Evolutionary conservation across 306 rosid species (phyloP).

Genomic region (Coriaria nepalensis): DNA sequence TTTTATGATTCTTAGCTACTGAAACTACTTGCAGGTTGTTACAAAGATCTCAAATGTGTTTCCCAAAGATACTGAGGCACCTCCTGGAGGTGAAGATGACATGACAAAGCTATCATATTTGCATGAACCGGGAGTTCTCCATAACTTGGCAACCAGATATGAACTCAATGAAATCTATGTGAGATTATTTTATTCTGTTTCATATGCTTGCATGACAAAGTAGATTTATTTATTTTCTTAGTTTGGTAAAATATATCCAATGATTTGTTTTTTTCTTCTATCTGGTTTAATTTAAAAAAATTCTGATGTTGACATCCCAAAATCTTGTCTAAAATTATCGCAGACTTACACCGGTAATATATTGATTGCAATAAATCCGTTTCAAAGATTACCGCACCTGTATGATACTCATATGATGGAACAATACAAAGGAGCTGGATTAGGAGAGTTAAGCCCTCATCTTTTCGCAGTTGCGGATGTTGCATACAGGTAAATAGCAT

Average conservation of each 20-base stretch:
- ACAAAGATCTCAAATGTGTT: slow-evolving; percentile 72
- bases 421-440: slow-evolving; percentile 90
- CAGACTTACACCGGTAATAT: slow-evolving; percentile 99
- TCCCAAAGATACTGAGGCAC: slow-evolving; percentile 93
- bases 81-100: slow-evolving; percentile 99
- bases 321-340: slow-evolving; percentile 20
- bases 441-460: slow-evolving; percentile 98
- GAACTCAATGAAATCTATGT: slow-evolving; percentile 99
- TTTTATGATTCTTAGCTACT: slow-evolving; percentile 17
- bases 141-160: slow-evolving; percentile 93
- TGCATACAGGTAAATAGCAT: slow-evolving; percentile 67
- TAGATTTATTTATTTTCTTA: slow-evolving; percentile 1
- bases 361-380: slow-evolving; percentile 93
- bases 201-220: slow-evolving; percentile 4
- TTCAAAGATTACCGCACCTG: slow-evolving; percentile 93
- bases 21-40: slow-evolving; percentile 49
- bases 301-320: slow-evolving; percentile 16
- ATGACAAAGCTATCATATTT: slow-evolving; percentile 97
- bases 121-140: slow-evolving; percentile 97
- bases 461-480: slow-evolving; percentile 99
- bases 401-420: slow-evolving; percentile 99
- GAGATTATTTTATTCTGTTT: slow-evolving; percentile 23
- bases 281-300: neutral
- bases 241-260: no score
- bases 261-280: no score